These are phyloP conservation scores for Rhodosporidiobolus odoratus DNA, from an alignment of 768 basidiomycete genomes.

Conservation along the genomic window DNA sequence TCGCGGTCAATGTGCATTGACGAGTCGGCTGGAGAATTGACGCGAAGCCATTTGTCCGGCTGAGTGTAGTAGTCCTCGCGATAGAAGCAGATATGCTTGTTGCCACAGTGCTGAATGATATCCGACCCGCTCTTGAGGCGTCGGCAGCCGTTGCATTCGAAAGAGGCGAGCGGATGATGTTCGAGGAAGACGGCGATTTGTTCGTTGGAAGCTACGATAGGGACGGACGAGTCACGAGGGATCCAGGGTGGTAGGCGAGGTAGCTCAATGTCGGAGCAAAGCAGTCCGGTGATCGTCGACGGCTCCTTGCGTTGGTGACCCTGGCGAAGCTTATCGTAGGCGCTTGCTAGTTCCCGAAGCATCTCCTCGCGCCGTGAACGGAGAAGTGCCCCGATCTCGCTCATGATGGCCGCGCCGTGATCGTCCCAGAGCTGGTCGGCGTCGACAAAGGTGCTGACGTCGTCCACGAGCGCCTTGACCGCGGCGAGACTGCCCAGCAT, in stretches of 20 bases:
- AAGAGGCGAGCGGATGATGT: not conserved
- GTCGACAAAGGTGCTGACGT: not conserved
- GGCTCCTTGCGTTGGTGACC: not conserved
- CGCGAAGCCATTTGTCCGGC: not conserved
- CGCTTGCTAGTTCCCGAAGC: not conserved
- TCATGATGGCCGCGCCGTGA: not conserved
- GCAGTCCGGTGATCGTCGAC: not conserved
- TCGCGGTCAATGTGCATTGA: not conserved
- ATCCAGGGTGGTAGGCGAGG: slow-evolving; percentile 23
- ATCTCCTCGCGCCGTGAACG: not conserved
- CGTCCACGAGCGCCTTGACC: not conserved
- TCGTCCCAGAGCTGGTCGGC: not conserved
- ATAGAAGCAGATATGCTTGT: not conserved
- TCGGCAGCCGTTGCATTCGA: not conserved
- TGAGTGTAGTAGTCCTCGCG: fast-evolving
- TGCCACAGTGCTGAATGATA: not conserved
- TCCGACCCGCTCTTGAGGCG: too few relatives aligned
- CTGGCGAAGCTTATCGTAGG: not conserved
- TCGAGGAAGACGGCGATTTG: slow-evolving; percentile 16
- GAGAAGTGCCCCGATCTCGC: not conserved
- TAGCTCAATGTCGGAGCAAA: not conserved
- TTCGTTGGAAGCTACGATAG: slow-evolving; percentile 13
- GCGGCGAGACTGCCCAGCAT: not conserved
- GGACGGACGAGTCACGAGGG: not conserved
- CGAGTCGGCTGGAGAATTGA: not conserved